Evolutionary conservation across 163 green algal genomes (phyloP).

Genomic region (Scenedesmus sp.): DNA sequence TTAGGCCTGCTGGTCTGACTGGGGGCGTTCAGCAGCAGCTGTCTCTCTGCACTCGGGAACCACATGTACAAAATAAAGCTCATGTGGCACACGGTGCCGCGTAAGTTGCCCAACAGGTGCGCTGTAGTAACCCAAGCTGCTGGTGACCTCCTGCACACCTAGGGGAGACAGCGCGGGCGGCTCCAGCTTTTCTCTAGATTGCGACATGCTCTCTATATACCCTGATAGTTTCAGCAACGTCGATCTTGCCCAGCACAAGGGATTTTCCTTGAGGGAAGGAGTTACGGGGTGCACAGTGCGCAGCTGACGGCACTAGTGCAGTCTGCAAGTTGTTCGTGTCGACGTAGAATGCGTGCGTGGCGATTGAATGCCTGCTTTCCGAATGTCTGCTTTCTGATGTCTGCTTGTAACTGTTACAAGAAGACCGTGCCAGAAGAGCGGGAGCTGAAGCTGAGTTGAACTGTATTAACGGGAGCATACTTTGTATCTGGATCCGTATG

Average conservation of each 20-base stretch:
- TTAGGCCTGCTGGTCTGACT: slow-evolving; percentile 5
- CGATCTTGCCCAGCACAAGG: not conserved
- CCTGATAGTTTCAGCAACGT: not conserved
- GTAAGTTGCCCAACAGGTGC: not conserved
- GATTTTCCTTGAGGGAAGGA: no score
- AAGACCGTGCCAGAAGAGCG: slow-evolving; percentile 7
- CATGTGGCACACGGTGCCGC: not conserved
- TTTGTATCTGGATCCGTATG: not conserved
- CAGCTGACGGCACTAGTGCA: not conserved
- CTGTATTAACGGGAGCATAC: not conserved
- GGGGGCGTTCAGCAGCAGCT: slow-evolving; percentile 5
- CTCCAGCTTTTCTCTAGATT: slow-evolving; percentile 10
- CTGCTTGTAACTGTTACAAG: slow-evolving; percentile 2
- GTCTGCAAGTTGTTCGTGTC: no score
- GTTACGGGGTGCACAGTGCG: not conserved
- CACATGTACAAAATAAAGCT: no score
- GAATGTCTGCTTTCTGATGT: not conserved
- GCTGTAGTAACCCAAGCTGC: not conserved
- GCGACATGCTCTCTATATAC: not conserved
- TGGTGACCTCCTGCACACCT: slow-evolving; percentile 16
- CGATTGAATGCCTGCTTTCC: not conserved
- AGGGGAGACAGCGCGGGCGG: slow-evolving; percentile 23
- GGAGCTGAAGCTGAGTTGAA: slow-evolving; percentile 13
- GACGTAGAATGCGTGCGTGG: no score
- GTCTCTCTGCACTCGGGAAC: not conserved